Evolutionary conservation across 495 filamentous ascomycete genomes (phyloP).

Genomic region (Aspergillus wentii): DNA sequence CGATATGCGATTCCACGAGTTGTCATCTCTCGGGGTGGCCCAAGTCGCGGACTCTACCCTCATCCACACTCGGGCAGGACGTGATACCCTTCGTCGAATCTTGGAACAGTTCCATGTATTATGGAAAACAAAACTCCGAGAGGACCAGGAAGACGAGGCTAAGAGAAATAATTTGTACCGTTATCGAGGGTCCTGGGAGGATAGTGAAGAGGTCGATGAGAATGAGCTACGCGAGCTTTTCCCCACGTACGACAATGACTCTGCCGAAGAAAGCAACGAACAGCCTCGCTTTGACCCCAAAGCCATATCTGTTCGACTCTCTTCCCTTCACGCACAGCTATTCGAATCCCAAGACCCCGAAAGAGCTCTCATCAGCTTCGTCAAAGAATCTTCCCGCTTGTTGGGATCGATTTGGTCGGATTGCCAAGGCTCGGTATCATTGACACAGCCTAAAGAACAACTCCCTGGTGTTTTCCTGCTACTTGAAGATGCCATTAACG

Average conservation of each 20-base stretch:
- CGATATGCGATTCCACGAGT: conserved; percentile 41
- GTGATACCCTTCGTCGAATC: conserved; percentile 36
- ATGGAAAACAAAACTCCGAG: conserved; percentile 69
- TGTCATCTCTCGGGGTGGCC: conserved; percentile 32
- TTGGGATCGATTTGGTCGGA: conserved; percentile 36
- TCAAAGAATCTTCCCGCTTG: conserved; percentile 34
- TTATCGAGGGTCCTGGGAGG: conserved; percentile 69
- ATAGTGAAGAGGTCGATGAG: conserved; percentile 70
- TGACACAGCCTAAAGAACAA: conserved; percentile 43
- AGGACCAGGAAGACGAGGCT: conserved; percentile 68
- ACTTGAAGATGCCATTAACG: conserved; percentile 53
- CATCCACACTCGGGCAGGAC: conserved; percentile 20
- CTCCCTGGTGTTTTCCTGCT: conserved; percentile 62
- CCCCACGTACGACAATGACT: conserved; percentile 61
- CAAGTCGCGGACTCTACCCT: conserved; percentile 30
- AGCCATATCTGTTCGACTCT: conserved; percentile 43
- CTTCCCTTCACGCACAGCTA: conserved; percentile 49
- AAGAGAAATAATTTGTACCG: conserved; percentile 71
- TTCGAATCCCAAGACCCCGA: conserved; percentile 29
- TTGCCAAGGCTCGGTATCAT: conserved; percentile 23
- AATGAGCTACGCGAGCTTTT: conserved; percentile 76
- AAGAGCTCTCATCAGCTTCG: conserved; percentile 24
- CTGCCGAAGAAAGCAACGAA: conserved; percentile 24
- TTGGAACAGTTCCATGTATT: conserved; percentile 67
- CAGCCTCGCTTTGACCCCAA: conserved; percentile 32